phyloP scores from a whole-genome alignment of 1,139 yeast species.

The Taphrina wiesneri region DNA sequence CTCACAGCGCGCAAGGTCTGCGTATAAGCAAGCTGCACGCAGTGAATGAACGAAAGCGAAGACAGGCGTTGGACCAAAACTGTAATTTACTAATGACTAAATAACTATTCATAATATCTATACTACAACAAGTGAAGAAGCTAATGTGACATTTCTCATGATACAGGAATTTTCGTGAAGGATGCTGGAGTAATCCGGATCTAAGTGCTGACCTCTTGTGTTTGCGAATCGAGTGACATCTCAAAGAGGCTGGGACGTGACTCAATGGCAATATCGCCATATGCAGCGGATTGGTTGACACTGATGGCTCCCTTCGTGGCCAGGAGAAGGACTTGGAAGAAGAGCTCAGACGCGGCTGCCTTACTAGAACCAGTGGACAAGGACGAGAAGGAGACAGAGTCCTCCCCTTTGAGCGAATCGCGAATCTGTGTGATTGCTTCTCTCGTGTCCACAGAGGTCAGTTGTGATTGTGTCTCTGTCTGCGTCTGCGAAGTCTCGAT shows the following conservation, averaged over 20 bases:
- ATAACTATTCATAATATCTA: not conserved
- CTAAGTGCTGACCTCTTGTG: constrained; percentile 4
- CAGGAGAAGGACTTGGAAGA: constrained; percentile 78
- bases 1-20: too few species aligned
- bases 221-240: constrained; percentile 13
- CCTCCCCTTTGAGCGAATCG: not conserved
- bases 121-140: not conserved
- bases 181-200: not conserved
- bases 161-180: not conserved
- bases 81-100: not conserved
- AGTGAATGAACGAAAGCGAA: too few species aligned
- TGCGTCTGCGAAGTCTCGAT: not conserved
- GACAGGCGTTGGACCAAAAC: too few species aligned
- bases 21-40: too few species aligned
- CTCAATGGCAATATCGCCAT: constrained; percentile 58
- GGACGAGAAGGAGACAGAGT: constrained; percentile 12
- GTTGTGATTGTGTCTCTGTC: not conserved
- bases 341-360: constrained; percentile 69
- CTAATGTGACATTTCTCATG: not conserved
- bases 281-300: constrained; percentile 62
- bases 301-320: constrained; percentile 75
- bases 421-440: constrained; percentile 5
- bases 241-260: constrained; percentile 10
- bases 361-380: constrained; percentile 39
- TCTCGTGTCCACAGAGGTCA: constrained; percentile 11